Percentiles rank a stretch among this genome's conserved stretches.
These are phyloP conservation scores for Manihot esculenta DNA, from an alignment of 441 rosid species.

Conservation along the genomic window DNA sequence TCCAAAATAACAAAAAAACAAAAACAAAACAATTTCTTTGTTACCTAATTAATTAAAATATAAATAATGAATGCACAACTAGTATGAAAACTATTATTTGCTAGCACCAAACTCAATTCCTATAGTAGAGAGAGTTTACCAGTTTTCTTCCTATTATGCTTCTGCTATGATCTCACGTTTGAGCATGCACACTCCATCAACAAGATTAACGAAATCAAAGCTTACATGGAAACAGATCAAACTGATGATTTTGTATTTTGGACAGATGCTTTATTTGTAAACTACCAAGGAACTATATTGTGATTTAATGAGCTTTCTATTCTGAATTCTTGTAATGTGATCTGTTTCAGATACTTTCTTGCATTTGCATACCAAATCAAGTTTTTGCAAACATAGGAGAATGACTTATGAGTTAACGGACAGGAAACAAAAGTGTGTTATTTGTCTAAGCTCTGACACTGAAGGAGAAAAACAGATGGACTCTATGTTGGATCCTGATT, in stretches of 20 bases:
- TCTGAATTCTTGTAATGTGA: not conserved
- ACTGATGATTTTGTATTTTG: constrained; percentile 13
- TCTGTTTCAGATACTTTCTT: constrained; percentile 7
- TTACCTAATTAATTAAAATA: no score
- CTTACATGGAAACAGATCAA: constrained; percentile 14
- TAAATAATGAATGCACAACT: no score
- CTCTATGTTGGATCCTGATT: constrained; percentile 15
- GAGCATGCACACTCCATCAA: constrained; percentile 1
- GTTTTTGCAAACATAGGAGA: not conserved
- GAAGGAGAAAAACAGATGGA: not conserved
- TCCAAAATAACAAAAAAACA: no score
- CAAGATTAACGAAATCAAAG: constrained; percentile 4
- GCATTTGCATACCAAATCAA: not conserved
- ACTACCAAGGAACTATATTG: not conserved
- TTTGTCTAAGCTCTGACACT: not conserved
- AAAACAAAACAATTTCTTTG: no score
- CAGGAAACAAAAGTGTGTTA: not conserved
- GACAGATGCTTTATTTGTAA: not conserved
- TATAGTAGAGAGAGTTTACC: no score
- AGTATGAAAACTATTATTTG: no score
- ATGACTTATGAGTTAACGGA: constrained; percentile 12
- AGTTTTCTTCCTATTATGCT: not conserved
- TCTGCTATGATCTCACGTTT: not conserved
- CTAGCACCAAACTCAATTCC: no score
- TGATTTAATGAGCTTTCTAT: not conserved